Evolutionary conservation across 2,329 filamentous ascomycete genomes (phyloP), one percentile per base, ranked within the genome.

Genomic region (Trichoderma sp.): DNA sequence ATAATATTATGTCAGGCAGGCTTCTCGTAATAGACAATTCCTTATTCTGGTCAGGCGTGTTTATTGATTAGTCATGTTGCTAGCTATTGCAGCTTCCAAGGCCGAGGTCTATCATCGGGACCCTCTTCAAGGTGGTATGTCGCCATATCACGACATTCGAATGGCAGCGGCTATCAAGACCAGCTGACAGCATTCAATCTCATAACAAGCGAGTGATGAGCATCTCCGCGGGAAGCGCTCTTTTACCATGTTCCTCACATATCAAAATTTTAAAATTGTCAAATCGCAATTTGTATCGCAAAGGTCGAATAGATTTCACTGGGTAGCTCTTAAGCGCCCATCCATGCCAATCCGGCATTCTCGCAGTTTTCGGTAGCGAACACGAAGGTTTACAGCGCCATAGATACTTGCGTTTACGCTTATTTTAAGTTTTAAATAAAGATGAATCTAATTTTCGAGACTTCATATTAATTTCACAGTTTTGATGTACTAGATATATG

Each of bases 71-170:
- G 6, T 43, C 39, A 43, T 3, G 4, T n/a, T 43, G 18, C 39
- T 43, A n/a, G 39, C 39, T 10, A 43, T 8, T 1, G 3, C 18
- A 43, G 16, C 39, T 39, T n/a, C 18, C 6, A n/a, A 43, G 39
- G 18, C 39, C 16, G 39, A 43, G 37, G 43, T 11, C 43, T 46
- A 46, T 46, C 7, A 49, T 56, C 26, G 61, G 24, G 37, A 34
- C 28, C 32, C 28, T 34, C 52, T 37, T 18, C 21, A 49, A 66
- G 52, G 61, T 66, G 61, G 61, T 24, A 66, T 66, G 61, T 52
- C 61, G 61, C 39, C 61, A 66, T 66, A 66, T 66, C 61, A 66
- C 61, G 61, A 66, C 61, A 66, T 66, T 26, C 26, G 34, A 65
- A 32, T 37, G 18, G 24, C 39, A 26, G 37, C 18, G 18, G n/a